A percentile compares a stretch with the other conserved stretches of the same genome.
Conservation (phyloP, 768 basidiomycete genomes). For the Boletellus ananas region DNA sequence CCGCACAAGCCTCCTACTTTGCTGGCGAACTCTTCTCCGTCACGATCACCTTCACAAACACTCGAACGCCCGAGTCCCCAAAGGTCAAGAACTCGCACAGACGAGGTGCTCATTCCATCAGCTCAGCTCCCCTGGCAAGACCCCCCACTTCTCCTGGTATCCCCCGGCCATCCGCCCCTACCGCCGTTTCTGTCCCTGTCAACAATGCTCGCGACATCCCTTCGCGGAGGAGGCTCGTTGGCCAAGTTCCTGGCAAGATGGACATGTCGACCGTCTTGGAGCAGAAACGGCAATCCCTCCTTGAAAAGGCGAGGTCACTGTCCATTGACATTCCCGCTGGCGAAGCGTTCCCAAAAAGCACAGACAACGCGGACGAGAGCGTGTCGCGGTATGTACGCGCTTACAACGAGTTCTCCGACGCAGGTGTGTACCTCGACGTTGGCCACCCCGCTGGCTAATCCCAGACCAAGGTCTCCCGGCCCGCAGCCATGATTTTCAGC, state of each 20-base stretch:
- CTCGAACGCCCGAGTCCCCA: conserved; percentile 48
- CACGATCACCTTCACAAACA: conserved; percentile 84
- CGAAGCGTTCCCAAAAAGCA: conserved; percentile 37
- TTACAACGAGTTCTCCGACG: conserved; percentile 26
- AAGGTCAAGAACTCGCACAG: conserved; percentile 47
- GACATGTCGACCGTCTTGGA: conserved; percentile 49
- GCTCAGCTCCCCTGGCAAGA: conserved; percentile 74
- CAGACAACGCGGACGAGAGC: conserved; percentile 1
- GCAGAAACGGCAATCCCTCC: conserved; percentile 48
- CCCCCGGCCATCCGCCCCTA: conserved; percentile 36
- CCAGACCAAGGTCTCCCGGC: conserved; percentile 16
- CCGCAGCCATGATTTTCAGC: conserved; percentile 48
- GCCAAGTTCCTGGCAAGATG: conserved; percentile 35
- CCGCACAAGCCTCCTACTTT: conserved; percentile 86
- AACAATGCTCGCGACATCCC: conserved; percentile 32
- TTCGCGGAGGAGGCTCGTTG: conserved; percentile 54
- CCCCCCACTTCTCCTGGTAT: conserved; percentile 82
- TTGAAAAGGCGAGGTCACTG: conserved; percentile 52
- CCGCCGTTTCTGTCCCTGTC: conserved; percentile 18
- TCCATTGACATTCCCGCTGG: conserved; percentile 59
- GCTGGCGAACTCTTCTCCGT: conserved; percentile 87
- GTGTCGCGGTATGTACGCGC: conserved; percentile 29
- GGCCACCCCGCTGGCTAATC: conserved; percentile 5
- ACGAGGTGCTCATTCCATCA: conserved; percentile 76
- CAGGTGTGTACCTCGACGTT: conserved; percentile 11